Evolutionary conservation across 495 filamentous ascomycete species (phyloP).

Genomic region (Aspergillus sclerotiicarbonarius): DNA sequence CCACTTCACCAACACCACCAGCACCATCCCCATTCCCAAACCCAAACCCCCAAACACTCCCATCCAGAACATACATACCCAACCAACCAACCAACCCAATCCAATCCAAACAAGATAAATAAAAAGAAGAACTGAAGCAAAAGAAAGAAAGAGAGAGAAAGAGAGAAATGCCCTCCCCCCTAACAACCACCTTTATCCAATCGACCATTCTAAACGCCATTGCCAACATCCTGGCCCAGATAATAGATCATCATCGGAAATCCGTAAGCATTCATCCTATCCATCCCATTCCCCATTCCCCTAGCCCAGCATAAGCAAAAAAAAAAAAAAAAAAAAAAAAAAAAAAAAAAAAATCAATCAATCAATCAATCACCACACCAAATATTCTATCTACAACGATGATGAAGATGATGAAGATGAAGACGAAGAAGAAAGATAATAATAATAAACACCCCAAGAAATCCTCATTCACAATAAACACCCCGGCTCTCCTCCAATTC

Average conservation of each 20-base stretch:
- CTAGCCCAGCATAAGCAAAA: background rate
- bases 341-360: background rate
- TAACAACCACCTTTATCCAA: conserved; percentile 67
- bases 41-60: background rate
- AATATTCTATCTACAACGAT: too few species aligned
- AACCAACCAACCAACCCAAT: background rate
- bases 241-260: conserved; percentile 61
- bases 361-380: too few species aligned
- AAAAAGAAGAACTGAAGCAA: conserved; percentile 3
- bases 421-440: conserved; percentile 1
- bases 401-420: too few species aligned
- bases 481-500: conserved; percentile 70
- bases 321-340: background rate
- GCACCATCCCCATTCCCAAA: background rate
- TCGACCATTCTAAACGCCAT: conserved; percentile 66
- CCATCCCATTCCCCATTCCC: conserved; percentile 1
- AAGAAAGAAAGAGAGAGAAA: conserved; percentile 2
- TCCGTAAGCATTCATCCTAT: background rate
- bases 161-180: conserved; percentile 39
- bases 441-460: conserved; percentile 2
- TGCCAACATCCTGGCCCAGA: conserved; percentile 82
- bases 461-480: conserved; percentile 50
- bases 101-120: background rate
- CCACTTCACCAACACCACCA: background rate
- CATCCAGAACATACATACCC: background rate